A percentile compares a stretch with the other conserved stretches of the same genome.
These are phyloP conservation scores for Geotrichum candidum DNA, from an alignment of 1,139 yeast genomes.

Conservation along the genomic window DNA sequence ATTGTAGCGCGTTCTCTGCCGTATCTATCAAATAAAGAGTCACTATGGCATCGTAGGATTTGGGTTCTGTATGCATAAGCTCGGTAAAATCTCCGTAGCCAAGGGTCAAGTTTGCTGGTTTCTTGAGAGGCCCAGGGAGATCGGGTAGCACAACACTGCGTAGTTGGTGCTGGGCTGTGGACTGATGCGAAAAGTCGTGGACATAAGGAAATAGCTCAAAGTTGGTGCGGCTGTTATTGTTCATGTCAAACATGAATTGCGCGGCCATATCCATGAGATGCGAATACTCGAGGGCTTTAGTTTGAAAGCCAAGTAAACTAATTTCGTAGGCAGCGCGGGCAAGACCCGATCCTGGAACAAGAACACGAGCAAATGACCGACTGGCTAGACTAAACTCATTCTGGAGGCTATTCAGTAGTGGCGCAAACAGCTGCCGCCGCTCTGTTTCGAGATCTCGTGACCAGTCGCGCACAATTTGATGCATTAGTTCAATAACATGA, in stretches of 20 bases:
- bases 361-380: slow-evolving; percentile 29
- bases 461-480: slow-evolving; percentile 78
- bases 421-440: slow-evolving; percentile 48
- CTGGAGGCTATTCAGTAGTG: slow-evolving; percentile 39
- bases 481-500: slow-evolving; percentile 62
- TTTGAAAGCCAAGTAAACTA: slow-evolving; percentile 42
- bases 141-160: slow-evolving; percentile 28
- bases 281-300: slow-evolving; percentile 67
- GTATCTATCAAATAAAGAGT: slow-evolving; percentile 80
- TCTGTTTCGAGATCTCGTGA: slow-evolving; percentile 42
- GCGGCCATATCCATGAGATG: slow-evolving; percentile 67
- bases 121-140: not conserved
- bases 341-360: slow-evolving; percentile 76
- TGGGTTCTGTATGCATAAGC: slow-evolving; percentile 1
- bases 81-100: slow-evolving; percentile 58
- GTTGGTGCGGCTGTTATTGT: not conserved
- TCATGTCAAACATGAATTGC: slow-evolving; percentile 43
- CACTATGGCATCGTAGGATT: slow-evolving; percentile 40
- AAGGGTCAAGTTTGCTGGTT: slow-evolving; percentile 39
- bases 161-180: slow-evolving; percentile 45
- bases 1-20: slow-evolving; percentile 73
- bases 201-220: slow-evolving; percentile 49
- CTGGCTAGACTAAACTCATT: slow-evolving; percentile 24
- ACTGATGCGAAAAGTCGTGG: slow-evolving; percentile 68
- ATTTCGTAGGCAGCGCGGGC: slow-evolving; percentile 65